Evolutionary conservation across 352 stramenopile genomes (phyloP).

Genomic region (Phytophthora pluvialis): DNA sequence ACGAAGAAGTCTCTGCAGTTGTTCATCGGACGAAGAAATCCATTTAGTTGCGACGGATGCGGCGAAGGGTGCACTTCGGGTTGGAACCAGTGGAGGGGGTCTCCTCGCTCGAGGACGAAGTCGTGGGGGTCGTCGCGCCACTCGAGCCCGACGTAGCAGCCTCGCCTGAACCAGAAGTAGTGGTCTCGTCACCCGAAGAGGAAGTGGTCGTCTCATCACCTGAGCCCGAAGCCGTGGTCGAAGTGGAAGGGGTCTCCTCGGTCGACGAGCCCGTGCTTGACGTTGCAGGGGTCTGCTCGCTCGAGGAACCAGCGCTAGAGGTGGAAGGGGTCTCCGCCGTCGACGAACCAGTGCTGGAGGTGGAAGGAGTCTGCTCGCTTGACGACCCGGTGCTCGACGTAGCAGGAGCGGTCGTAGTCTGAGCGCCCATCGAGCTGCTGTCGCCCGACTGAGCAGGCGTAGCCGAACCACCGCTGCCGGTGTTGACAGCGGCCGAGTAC

Average conservation of each 20-base stretch:
- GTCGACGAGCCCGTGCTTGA: slow-evolving; percentile 6
- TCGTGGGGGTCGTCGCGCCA: slow-evolving; percentile 4
- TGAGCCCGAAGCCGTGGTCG: no score
- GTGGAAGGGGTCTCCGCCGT: slow-evolving; percentile 17
- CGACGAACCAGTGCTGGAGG: slow-evolving; percentile 8
- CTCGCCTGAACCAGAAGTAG: slow-evolving; percentile 1
- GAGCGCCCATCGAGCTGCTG: slow-evolving; percentile 14
- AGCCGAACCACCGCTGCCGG: slow-evolving; percentile 12
- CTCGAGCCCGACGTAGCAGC: neutral
- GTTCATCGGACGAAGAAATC: neutral
- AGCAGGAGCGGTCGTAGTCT: slow-evolving; percentile 22
- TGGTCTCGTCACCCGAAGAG: slow-evolving; percentile 2
- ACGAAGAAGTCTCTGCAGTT: neutral
- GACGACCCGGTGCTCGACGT: slow-evolving; percentile 21
- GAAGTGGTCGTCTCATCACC: slow-evolving; percentile 7
- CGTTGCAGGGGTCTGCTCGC: slow-evolving; percentile 2
- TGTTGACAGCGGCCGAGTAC: slow-evolving; percentile 40
- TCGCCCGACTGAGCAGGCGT: slow-evolving; percentile 19
- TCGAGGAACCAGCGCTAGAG: slow-evolving; percentile 9
- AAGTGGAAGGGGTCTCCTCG: no score
- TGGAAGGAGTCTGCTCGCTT: slow-evolving; percentile 4
- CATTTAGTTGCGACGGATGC: slow-evolving; percentile 29
- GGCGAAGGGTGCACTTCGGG: slow-evolving; percentile 21
- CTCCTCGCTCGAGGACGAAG: slow-evolving; percentile 12
- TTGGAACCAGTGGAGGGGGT: slow-evolving; percentile 11